Evolutionary conservation across 2,329 filamentous ascomycete species (phyloP).

Genomic region (Fonsecaea multimorphosa): DNA sequence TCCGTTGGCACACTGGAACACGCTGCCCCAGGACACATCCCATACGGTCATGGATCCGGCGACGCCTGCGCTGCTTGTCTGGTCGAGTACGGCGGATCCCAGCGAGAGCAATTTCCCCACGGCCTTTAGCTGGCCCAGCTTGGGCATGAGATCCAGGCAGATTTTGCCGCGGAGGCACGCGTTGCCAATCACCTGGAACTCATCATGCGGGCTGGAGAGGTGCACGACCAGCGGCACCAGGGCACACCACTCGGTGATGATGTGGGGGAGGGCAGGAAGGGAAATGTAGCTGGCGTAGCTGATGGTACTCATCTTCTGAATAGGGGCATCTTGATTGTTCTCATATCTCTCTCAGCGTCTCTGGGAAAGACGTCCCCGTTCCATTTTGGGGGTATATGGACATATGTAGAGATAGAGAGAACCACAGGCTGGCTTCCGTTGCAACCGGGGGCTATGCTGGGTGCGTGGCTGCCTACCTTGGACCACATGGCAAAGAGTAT

Average conservation of each 20-base stretch:
- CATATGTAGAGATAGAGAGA: neutral
- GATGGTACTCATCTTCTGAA: neutral
- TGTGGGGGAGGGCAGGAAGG: constrained; percentile 3
- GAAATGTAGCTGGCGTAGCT: neutral
- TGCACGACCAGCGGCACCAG: constrained; percentile 4
- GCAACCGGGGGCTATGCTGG: neutral
- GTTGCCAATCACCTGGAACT: constrained; percentile 7
- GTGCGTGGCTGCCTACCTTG: neutral
- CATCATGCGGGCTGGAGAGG: constrained; percentile 2
- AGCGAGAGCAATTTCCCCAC: neutral
- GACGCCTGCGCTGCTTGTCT: constrained; percentile 3
- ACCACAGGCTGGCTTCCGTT: neutral
- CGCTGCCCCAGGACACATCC: constrained; percentile 3
- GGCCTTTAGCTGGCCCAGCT: constrained; percentile 13
- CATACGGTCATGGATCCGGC: constrained; percentile 6
- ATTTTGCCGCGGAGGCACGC: constrained; percentile 5
- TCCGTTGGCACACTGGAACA: constrained; percentile 1
- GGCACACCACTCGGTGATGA: constrained; percentile 5
- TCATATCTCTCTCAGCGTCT: neutral
- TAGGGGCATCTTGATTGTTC: neutral
- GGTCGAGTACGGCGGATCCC: neutral
- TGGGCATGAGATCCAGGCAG: constrained; percentile 20
- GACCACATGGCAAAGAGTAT: neutral
- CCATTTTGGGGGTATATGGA: neutral
- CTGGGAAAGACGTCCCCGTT: neutral